Conservation (phyloP, 441 rosid genomes). For the Populus hybrid region DNA sequence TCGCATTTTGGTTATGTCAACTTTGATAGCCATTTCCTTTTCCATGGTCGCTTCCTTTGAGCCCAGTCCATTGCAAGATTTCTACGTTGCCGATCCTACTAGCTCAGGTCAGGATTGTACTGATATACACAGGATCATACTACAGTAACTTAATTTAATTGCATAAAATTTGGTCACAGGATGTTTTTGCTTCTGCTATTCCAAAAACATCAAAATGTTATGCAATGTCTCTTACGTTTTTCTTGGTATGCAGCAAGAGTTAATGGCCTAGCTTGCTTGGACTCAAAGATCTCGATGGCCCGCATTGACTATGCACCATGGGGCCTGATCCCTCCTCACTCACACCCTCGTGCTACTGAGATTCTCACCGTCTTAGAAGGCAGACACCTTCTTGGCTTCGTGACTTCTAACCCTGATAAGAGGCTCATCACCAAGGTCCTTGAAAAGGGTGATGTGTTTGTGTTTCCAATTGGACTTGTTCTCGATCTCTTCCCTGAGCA, state of each 20-base stretch:
- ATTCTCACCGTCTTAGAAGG: no score
- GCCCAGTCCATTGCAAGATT: constrained; percentile 1
- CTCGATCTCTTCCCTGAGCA: background rate
- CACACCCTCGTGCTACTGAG: no score
- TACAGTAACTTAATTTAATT: background rate
- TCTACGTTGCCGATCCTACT: background rate
- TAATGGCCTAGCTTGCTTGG: no score
- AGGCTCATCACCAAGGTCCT: no score
- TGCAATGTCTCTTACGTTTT: no score
- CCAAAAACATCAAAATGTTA: background rate
- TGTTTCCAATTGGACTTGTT: background rate
- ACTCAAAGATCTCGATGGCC: no score
- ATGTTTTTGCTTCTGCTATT: background rate
- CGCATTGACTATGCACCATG: no score
- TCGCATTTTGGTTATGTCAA: background rate
- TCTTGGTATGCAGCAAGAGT: background rate
- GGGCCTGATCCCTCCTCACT: no score
- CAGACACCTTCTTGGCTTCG: no score
- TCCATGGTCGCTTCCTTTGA: background rate
- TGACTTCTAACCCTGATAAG: no score
- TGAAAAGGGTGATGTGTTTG: constrained; percentile 7
- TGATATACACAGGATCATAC: background rate
- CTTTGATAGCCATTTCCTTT: background rate
- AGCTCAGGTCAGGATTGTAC: background rate
- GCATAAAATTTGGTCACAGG: background rate